Base-by-base conservation (phyloP, 441 rosid genomes). In the Manihot esculenta region DNA sequence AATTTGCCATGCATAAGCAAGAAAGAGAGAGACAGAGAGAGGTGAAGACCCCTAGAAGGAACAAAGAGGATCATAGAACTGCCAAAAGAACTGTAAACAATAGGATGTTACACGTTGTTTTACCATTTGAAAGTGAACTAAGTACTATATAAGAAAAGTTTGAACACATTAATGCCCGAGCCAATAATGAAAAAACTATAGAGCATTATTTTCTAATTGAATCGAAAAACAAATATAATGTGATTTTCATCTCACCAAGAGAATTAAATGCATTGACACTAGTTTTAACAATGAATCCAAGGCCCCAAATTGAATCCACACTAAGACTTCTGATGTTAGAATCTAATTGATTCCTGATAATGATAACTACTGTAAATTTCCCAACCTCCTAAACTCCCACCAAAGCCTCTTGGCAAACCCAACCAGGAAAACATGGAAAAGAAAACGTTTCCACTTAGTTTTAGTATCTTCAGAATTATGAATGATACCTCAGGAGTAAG, bases 401-500 rank as follows among this genome's bases (percentile, higher is more conserved):
- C 15, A 2, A 10, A 44, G 12, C 27, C 26, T 12, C 11, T 17
- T 12, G 13, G 1, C 13, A n/a, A n/a, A 20, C 51, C 51, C 6
- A 7, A 15, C 50, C 50, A 4, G 2, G 21, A 53, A 53, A 53
- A 24, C 10, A 53, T 51, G 35, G 21, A 24, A 55, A n/a, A 63
- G 5, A 15, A 64, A 63, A 41, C 2, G 1, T 0, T 17, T 44
- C 5, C 21, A 44, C 18, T 47, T 56, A 30, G 56, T 18, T n/a
- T 23, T 15, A 64, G 49, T 8, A 53, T 57, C 35, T 64, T 49
- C 24, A 38, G 68, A 64, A 27, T 64, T 55, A 64, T 26, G 70
- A 48, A 41, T 66, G 66, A 57, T 82, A 94, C 97, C 95, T 94
- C 97, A n/a, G 98, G 98, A 61, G 98, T 87, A 76, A 94, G 97